These are phyloP conservation scores for Cryptococcus sp. DNA, from an alignment of 1,284 basidiomycete species.

Conservation along the genomic window DNA sequence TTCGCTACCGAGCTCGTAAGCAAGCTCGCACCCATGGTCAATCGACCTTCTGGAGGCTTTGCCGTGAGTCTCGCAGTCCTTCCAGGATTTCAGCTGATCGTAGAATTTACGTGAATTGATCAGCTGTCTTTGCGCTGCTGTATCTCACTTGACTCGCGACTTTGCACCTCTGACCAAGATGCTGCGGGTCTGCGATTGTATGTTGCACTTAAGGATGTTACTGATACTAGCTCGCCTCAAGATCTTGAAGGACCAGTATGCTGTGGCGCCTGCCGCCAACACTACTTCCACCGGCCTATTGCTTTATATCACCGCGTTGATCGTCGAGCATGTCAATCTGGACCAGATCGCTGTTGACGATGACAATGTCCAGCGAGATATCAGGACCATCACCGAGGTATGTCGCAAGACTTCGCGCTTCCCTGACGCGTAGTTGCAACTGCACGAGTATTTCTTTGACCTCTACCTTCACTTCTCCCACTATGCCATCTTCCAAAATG, in stretches of 20 bases:
- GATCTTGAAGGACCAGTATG: neutral
- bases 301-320: conserved; percentile 73
- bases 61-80: conserved; percentile 50
- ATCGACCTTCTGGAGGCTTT: conserved; percentile 67
- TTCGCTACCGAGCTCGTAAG: conserved; percentile 80
- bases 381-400: conserved; percentile 61
- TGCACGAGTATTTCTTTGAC: conserved; percentile 76
- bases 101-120: conserved; percentile 84
- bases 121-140: conserved; percentile 81
- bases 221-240: neutral
- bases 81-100: conserved; percentile 3
- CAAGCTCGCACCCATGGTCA: conserved; percentile 77
- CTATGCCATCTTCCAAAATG: conserved; percentile 25
- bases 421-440: conserved; percentile 37
- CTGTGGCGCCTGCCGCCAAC: neutral
- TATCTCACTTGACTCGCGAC: conserved; percentile 80
- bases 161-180: conserved; percentile 70
- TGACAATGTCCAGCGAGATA: conserved; percentile 58
- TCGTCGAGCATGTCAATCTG: conserved; percentile 84
- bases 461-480: conserved; percentile 55
- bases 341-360: conserved; percentile 65
- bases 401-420: conserved; percentile 4
- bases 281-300: conserved; percentile 51
- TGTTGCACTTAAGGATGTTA: conserved; percentile 18
- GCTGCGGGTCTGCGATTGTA: conserved; percentile 75